phyloP scores from a whole-genome alignment of 129 eudicot genomes.

The Lonicera japonica region DNA sequence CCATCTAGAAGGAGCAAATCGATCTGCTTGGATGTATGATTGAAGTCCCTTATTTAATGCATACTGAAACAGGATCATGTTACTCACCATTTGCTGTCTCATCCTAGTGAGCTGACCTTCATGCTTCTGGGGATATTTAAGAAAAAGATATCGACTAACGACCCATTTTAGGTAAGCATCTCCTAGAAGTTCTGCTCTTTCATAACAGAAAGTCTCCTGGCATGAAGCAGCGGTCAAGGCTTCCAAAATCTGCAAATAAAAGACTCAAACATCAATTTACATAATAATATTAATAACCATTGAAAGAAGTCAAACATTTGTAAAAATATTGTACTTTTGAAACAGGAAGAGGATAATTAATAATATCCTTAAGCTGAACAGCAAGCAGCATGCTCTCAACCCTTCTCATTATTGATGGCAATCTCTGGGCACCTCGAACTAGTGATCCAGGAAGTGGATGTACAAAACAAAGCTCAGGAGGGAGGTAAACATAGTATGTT shows the following conservation, averaged over 20 bases:
- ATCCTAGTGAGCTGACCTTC: constrained; percentile 98
- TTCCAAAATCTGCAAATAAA: constrained; percentile 71
- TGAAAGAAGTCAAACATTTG: neutral
- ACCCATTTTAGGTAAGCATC: constrained; percentile 99
- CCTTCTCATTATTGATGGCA: constrained; percentile 96
- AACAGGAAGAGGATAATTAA: constrained; percentile 66
- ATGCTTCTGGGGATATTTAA: constrained; percentile 91
- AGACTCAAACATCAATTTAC: constrained; percentile 3
- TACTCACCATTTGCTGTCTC: constrained; percentile 99
- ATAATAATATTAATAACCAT: neutral
- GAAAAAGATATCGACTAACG: constrained; percentile 86
- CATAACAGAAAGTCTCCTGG: constrained; percentile 97
- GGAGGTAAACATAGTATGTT: constrained; percentile 90
- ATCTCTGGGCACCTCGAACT: constrained; percentile 92
- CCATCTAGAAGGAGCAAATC: constrained; percentile 98
- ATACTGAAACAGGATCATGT: constrained; percentile 75
- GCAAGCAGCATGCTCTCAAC: constrained; percentile 98
- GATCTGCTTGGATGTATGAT: constrained; percentile 93
- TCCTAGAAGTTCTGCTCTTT: constrained; percentile 97
- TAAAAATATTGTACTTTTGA: constrained; percentile 39
- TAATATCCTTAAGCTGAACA: constrained; percentile 72
- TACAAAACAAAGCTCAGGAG: constrained; percentile 91
- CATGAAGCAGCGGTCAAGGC: constrained; percentile 99
- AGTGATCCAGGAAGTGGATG: constrained; percentile 95
- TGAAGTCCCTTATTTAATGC: constrained; percentile 89